Evolutionary conservation across 1,284 basidiomycete genomes (phyloP).

Genomic region (Trichosporon sp.): DNA sequence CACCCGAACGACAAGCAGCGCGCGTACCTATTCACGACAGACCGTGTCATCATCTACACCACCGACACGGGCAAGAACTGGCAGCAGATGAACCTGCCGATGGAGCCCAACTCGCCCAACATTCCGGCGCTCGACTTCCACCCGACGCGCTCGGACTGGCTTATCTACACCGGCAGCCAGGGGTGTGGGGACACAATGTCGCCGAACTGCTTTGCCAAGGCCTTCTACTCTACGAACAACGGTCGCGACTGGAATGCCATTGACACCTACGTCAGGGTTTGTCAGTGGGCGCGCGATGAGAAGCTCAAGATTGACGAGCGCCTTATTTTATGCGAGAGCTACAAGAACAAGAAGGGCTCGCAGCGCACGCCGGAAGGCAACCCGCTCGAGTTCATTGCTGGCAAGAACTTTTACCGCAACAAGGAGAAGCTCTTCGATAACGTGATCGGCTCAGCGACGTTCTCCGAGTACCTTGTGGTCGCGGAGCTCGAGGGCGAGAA

Average conservation of each 20-base stretch:
- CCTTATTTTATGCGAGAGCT: conserved; percentile 90
- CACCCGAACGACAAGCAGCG: conserved; percentile 73
- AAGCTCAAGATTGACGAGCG: conserved; percentile 72
- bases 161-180: conserved; percentile 81
- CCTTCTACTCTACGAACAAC: conserved; percentile 68
- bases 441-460: conserved; percentile 92
- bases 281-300: conserved; percentile 82
- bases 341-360: conserved; percentile 70
- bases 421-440: conserved; percentile 74
- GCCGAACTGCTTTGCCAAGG: conserved; percentile 61
- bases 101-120: conserved; percentile 71
- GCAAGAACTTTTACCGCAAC: conserved; percentile 65
- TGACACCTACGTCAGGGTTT: conserved; percentile 82
- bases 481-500: conserved; percentile 61
- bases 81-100: conserved; percentile 59
- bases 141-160: conserved; percentile 66
- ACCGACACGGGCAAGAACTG: conserved; percentile 74
- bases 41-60: conserved; percentile 66
- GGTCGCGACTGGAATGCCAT: conserved; percentile 71
- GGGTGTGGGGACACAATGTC: conserved; percentile 56
- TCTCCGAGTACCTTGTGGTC: conserved; percentile 90
- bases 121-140: conserved; percentile 81
- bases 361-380: conserved; percentile 61
- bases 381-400: conserved; percentile 72
- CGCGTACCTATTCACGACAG: conserved; percentile 80